Conservation (phyloP, 2,329 filamentous ascomycete species). For the Xylariales sp. region DNA sequence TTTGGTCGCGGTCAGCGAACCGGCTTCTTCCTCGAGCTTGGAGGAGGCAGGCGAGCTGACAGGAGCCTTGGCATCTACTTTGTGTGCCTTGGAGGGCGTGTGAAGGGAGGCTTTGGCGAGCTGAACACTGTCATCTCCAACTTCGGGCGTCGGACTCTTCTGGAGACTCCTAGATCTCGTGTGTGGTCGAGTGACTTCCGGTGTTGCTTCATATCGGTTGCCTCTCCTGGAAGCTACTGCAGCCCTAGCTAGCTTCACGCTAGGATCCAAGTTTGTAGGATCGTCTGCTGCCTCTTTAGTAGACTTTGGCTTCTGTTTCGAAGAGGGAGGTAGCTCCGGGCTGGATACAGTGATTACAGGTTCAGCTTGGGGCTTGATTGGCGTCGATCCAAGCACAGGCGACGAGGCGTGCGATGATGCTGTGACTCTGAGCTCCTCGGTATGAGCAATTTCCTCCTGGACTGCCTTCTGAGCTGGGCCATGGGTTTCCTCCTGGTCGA, state of each 20-base stretch:
- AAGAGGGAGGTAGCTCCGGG: background rate
- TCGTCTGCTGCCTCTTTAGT: background rate
- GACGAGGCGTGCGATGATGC: background rate
- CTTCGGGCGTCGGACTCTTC: constrained; percentile 9
- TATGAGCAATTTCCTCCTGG: too few species aligned
- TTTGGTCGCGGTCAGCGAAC: constrained; percentile 34
- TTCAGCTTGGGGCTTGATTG: background rate
- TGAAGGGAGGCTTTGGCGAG: constrained; percentile 22
- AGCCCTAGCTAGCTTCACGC: constrained; percentile 10
- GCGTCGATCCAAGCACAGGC: background rate
- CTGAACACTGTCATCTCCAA: constrained; percentile 9
- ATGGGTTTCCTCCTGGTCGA: background rate
- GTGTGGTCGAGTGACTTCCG: constrained; percentile 5
- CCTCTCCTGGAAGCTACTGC: constrained; percentile 8
- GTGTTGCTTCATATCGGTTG: constrained; percentile 11
- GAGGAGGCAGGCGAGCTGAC: constrained; percentile 9
- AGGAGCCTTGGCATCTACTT: constrained; percentile 7
- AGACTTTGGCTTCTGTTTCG: too few species aligned
- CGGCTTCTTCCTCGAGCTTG: constrained; percentile 21
- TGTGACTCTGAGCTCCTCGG: background rate
- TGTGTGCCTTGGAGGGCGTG: constrained; percentile 15
- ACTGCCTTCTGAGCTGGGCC: background rate
- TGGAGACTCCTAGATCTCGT: constrained; percentile 9
- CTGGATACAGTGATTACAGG: background rate
- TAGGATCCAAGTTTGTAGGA: constrained; percentile 2